Evolutionary conservation across 1,284 basidiomycete species (phyloP).

Genomic region (Dichomitus squalens): DNA sequence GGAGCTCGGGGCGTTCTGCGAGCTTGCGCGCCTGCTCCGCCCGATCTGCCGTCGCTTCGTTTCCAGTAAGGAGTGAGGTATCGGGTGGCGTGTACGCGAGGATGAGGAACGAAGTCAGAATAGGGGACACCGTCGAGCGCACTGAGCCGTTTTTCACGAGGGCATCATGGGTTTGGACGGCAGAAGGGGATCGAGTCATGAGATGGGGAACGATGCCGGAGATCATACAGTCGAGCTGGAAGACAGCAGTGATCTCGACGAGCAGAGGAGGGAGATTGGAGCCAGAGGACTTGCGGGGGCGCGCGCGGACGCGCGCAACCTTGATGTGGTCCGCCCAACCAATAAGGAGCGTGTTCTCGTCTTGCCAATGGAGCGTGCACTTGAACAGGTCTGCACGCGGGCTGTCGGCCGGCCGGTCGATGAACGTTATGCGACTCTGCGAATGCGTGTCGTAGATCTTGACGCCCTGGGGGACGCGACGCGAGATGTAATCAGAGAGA

Average conservation of each 20-base stretch:
- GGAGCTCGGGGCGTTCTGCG: slow-evolving; percentile 89
- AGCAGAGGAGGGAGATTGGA: slow-evolving; percentile 55
- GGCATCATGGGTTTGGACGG: slow-evolving; percentile 10
- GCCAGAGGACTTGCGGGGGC: slow-evolving; percentile 50
- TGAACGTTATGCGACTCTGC: slow-evolving; percentile 83
- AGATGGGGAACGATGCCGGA: slow-evolving; percentile 87
- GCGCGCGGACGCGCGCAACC: slow-evolving; percentile 78
- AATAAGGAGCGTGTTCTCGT: slow-evolving; percentile 87
- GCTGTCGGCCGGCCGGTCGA: slow-evolving; percentile 80
- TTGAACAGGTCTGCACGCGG: slow-evolving; percentile 94
- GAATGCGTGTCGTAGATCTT: slow-evolving; percentile 90
- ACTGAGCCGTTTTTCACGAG: slow-evolving; percentile 25
- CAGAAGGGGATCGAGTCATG: slow-evolving; percentile 35
- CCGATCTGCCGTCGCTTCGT: slow-evolving; percentile 75
- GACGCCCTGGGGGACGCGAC: slow-evolving; percentile 64
- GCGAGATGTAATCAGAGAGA: background rate
- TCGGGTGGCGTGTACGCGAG: slow-evolving; percentile 83
- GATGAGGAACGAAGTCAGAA: slow-evolving; percentile 77
- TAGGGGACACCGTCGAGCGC: slow-evolving; percentile 27
- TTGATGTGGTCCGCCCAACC: slow-evolving; percentile 97
- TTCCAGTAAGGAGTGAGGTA: slow-evolving; percentile 49
- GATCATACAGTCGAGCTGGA: slow-evolving; percentile 96
- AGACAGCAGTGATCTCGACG: slow-evolving; percentile 89
- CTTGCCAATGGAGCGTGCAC: slow-evolving; percentile 90
- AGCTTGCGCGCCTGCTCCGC: slow-evolving; percentile 76